These are phyloP conservation scores for Yarrowia deformans DNA, from an alignment of 805 yeast genomes.

Conservation along the genomic window DNA sequence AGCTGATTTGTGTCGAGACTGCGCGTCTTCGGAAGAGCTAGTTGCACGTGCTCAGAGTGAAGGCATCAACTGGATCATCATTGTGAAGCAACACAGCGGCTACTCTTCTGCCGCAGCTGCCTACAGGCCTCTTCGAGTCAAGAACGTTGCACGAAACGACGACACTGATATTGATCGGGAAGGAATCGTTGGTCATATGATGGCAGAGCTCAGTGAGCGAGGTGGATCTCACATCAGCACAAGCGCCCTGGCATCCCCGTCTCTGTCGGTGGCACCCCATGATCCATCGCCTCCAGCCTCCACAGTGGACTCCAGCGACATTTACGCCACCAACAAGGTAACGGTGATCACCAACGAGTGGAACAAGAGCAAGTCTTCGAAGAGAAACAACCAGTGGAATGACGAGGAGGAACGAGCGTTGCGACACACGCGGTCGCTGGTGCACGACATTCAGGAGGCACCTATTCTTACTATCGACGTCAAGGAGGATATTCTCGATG, in stretches of 20 bases:
- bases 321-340: slow-evolving; percentile 41
- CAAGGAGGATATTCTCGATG: slow-evolving; percentile 83
- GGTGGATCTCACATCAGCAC: slow-evolving; percentile 28
- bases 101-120: slow-evolving; percentile 54
- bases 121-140: slow-evolving; percentile 79
- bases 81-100: slow-evolving; percentile 72
- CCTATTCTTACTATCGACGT: slow-evolving; percentile 82
- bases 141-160: slow-evolving; percentile 62
- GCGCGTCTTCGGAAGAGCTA: slow-evolving; percentile 65
- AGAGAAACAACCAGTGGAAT: slow-evolving; percentile 77
- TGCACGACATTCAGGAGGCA: slow-evolving; percentile 64
- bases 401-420: slow-evolving; percentile 72
- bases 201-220: slow-evolving; percentile 47
- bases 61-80: slow-evolving; percentile 77
- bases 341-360: slow-evolving; percentile 76
- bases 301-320: slow-evolving; percentile 2
- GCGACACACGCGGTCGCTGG: slow-evolving; percentile 61
- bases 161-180: slow-evolving; percentile 78
- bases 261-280: not conserved
- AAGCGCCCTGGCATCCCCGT: not conserved
- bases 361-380: slow-evolving; percentile 71
- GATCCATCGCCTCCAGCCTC: slow-evolving; percentile 21
- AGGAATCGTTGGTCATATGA: slow-evolving; percentile 63
- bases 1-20: slow-evolving; percentile 64
- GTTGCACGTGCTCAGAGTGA: slow-evolving; percentile 67